Percentiles rank a stretch among this genome's conserved stretches.
phyloP scores from a whole-genome alignment of 2,329 filamentous ascomycete genomes.

The Lachnellula subtilissima region DNA sequence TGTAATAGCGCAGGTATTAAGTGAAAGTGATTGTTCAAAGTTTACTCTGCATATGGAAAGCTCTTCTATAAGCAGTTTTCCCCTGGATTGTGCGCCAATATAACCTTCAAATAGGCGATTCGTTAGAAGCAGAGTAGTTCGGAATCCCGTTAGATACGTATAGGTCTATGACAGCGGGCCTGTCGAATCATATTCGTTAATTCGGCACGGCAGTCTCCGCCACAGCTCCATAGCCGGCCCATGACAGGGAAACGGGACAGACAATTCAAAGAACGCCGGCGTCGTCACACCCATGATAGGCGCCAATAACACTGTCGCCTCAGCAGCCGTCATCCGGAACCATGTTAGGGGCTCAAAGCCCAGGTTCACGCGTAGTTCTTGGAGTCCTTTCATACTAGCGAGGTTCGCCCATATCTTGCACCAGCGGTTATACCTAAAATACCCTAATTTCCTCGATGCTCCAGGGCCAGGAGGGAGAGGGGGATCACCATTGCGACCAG shows the following conservation, averaged over 20 bases:
- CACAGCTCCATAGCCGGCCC: not conserved
- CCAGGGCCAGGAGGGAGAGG: not conserved
- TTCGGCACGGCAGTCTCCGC: too few species aligned
- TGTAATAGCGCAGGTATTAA: not conserved
- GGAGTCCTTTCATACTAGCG: not conserved
- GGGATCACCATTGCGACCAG: not conserved
- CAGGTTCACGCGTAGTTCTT: not conserved
- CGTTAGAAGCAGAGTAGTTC: too few species aligned
- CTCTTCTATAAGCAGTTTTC: too few species aligned
- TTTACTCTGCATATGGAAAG: too few species aligned
- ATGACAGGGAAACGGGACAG: not conserved
- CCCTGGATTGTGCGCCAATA: too few species aligned
- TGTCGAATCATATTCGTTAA: not conserved
- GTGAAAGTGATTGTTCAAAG: too few species aligned
- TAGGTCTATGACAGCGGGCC: too few species aligned
- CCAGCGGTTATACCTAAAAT: not conserved
- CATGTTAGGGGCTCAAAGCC: not conserved
- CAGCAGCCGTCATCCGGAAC: not conserved
- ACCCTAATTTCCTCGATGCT: not conserved
- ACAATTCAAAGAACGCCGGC: not conserved
- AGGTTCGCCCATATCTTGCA: not conserved
- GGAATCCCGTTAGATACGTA: too few species aligned
- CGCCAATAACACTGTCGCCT: not conserved
- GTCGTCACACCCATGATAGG: not conserved
- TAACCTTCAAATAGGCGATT: too few species aligned